Conservation (phyloP, 441 rosid species). For the Gossypium laxum region DNA sequence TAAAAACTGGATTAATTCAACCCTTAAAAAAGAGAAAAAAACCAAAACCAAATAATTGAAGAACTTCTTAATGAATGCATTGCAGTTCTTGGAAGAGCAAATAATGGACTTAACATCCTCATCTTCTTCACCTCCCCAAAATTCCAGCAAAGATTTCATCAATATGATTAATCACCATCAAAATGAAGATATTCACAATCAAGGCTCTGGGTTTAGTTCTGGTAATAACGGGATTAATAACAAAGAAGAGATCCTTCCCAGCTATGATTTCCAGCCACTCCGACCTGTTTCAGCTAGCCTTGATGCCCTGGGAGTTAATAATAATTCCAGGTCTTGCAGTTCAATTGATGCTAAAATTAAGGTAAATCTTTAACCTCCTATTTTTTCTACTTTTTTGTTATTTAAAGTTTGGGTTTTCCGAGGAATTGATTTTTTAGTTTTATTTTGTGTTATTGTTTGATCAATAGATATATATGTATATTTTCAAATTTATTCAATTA, state of each 20-base stretch:
- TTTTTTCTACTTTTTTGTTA: background rate
- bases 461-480: background rate
- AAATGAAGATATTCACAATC: slow-evolving; percentile 28
- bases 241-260: slow-evolving; percentile 64
- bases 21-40: background rate
- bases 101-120: slow-evolving; percentile 64
- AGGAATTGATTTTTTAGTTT: background rate
- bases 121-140: slow-evolving; percentile 7
- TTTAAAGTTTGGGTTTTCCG: background rate
- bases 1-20: background rate
- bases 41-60: background rate
- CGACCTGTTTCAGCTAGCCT: slow-evolving; percentile 35
- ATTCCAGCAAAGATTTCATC: slow-evolving; percentile 27
- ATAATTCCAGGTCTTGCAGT: slow-evolving; percentile 33
- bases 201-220: slow-evolving; percentile 11
- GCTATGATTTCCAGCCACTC: slow-evolving; percentile 80
- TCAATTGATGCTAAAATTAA: slow-evolving; percentile 35
- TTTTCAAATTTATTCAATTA: background rate
- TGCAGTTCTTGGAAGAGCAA: slow-evolving; percentile 69
- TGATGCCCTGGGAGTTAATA: slow-evolving; percentile 17
- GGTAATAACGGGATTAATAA: slow-evolving; percentile 25
- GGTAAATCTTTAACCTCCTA: slow-evolving; percentile 27
- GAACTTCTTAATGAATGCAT: slow-evolving; percentile 39
- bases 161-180: slow-evolving; percentile 48
- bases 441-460: background rate